phyloP scores from a whole-genome alignment of 139 green algal genomes.

The Tetraselmis chui region DNA sequence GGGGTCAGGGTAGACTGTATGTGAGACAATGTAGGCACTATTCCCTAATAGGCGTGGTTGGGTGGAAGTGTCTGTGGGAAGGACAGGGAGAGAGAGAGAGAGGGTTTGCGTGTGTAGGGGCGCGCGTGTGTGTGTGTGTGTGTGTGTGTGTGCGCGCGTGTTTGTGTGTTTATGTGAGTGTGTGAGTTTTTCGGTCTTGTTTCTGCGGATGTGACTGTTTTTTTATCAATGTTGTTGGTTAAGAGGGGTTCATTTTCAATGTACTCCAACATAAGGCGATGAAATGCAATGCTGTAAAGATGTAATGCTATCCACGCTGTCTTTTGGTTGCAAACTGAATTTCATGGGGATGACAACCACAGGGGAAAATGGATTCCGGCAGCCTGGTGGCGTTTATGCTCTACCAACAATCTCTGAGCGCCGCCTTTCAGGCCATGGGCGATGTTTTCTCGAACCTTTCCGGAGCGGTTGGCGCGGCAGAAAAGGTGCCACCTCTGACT shows the following conservation, averaged over 20 bases:
- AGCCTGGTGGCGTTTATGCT: conserved; percentile 77
- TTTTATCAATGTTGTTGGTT: too few relatives aligned
- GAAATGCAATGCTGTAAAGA: not conserved
- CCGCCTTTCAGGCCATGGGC: conserved; percentile 60
- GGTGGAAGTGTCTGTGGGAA: too few relatives aligned
- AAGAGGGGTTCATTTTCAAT: too few relatives aligned
- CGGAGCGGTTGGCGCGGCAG: conserved; percentile 71
- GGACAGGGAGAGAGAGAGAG: too few relatives aligned
- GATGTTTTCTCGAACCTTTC: conserved; percentile 70
- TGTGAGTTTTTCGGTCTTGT: not conserved
- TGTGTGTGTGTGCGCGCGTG: too few relatives aligned
- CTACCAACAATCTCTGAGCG: conserved; percentile 62
- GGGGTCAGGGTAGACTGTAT: too few relatives aligned
- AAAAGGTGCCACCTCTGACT: conserved; percentile 80
- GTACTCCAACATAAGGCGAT: too few relatives aligned
- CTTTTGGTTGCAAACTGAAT: conserved; percentile 49
- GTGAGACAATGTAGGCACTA: too few relatives aligned
- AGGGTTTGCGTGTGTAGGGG: not conserved
- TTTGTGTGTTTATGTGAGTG: too few relatives aligned
- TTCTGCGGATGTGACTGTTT: too few relatives aligned
- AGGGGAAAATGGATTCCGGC: conserved; percentile 36
- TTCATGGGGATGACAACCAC: conserved; percentile 38
- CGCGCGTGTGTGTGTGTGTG: too few relatives aligned
- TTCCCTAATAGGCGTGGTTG: too few relatives aligned
- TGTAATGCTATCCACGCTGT: conserved; percentile 14